These are phyloP conservation scores for Pyronema omphalodes DNA, from an alignment of 495 filamentous ascomycete species.

Conservation along the genomic window DNA sequence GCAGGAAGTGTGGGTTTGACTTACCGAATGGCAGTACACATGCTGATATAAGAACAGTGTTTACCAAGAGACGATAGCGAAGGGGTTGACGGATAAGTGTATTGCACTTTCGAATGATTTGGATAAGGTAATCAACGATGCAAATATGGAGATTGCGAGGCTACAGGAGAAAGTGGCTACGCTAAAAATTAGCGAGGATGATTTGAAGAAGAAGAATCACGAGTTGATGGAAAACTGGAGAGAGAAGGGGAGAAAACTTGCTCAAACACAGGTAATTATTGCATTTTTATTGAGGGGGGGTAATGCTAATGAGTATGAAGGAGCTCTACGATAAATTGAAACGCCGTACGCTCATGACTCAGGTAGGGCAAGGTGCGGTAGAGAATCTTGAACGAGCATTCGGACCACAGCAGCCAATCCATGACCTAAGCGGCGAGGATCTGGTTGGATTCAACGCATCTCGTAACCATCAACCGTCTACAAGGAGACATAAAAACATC, in stretches of 20 bases:
- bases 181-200: conserved; percentile 46
- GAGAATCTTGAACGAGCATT: conserved; percentile 14
- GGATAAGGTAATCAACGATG: conserved; percentile 64
- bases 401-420: neutral
- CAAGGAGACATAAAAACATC: neutral
- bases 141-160: conserved; percentile 56
- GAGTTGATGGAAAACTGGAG: conserved; percentile 50
- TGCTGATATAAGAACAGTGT: conserved; percentile 32
- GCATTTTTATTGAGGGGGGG: neutral
- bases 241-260: conserved; percentile 58
- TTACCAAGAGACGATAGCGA: conserved; percentile 62
- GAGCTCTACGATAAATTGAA: conserved; percentile 76
- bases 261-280: conserved; percentile 39
- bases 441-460: neutral
- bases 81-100: conserved; percentile 60
- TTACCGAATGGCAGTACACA: neutral
- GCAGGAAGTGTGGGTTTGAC: conserved; percentile 56
- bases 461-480: neutral
- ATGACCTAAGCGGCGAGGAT: neutral
- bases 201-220: conserved; percentile 54
- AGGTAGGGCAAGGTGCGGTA: conserved; percentile 13
- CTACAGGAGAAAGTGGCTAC: conserved; percentile 49
- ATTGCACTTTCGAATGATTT: conserved; percentile 46
- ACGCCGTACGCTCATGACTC: conserved; percentile 26
- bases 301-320: conserved; percentile 3